Percentiles rank a stretch among this genome's conserved stretches.
Evolutionary conservation across 1,284 basidiomycete genomes (phyloP).

Genomic region (Cryptococcus neoformans): DNA sequence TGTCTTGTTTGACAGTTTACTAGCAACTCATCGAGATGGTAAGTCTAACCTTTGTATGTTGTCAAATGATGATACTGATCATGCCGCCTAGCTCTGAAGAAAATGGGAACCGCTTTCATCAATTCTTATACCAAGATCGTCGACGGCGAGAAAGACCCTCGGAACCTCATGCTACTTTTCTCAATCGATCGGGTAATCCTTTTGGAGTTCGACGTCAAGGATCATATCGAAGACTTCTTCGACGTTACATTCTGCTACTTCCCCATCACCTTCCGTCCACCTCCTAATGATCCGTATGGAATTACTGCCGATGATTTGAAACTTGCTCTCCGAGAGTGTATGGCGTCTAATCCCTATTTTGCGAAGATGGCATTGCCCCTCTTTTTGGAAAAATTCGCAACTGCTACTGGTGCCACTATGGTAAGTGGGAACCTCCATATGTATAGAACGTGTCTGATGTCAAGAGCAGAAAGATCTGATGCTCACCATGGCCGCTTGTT

Average conservation of each 20-base stretch:
- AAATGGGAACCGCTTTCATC: slow-evolving; percentile 67
- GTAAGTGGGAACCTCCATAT: slow-evolving; percentile 48
- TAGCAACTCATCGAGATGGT: slow-evolving; percentile 72
- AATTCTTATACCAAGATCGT: slow-evolving; percentile 73
- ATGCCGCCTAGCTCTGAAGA: slow-evolving; percentile 59
- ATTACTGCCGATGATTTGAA: slow-evolving; percentile 88
- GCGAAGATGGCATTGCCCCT: slow-evolving; percentile 81
- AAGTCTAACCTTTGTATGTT: slow-evolving; percentile 17
- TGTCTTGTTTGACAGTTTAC: slow-evolving; percentile 72
- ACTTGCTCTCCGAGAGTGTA: slow-evolving; percentile 61
- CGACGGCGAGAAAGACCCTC: slow-evolving; percentile 95
- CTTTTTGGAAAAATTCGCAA: slow-evolving; percentile 88
- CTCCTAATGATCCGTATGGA: slow-evolving; percentile 90
- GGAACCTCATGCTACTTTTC: slow-evolving; percentile 89
- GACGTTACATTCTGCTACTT: slow-evolving; percentile 99
- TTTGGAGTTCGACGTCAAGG: slow-evolving; percentile 77
- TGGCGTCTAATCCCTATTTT: slow-evolving; percentile 77
- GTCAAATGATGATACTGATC: not conserved
- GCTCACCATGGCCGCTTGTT: slow-evolving; percentile 66
- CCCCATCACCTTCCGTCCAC: slow-evolving; percentile 94
- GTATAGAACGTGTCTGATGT: not conserved
- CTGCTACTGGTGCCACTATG: slow-evolving; percentile 80
- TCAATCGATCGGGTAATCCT: slow-evolving; percentile 79
- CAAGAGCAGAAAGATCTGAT: slow-evolving; percentile 71
- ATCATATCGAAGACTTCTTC: slow-evolving; percentile 79